These are phyloP conservation scores for Drechslerella stenobrocha DNA, from an alignment of 2,329 filamentous ascomycete species.

Conservation along the genomic window DNA sequence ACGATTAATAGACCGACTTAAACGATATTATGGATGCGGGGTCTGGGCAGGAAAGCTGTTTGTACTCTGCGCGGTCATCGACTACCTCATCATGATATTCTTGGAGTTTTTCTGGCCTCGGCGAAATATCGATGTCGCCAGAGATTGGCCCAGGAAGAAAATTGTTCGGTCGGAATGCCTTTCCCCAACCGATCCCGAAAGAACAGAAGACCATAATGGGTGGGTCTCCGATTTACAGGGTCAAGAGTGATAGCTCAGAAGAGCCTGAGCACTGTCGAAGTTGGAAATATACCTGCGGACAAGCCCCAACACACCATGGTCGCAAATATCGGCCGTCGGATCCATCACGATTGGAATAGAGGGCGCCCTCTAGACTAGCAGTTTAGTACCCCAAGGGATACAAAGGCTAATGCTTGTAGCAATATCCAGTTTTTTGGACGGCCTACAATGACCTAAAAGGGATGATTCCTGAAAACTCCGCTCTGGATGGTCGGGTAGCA, in stretches of 20 bases:
- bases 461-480: too few relatives aligned
- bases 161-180: conserved; percentile 24
- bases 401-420: too few relatives aligned
- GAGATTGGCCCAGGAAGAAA: conserved; percentile 86
- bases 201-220: conserved; percentile 13
- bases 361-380: too few relatives aligned
- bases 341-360: too few relatives aligned
- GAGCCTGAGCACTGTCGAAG: not conserved
- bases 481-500: too few relatives aligned
- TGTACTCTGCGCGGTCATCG: conserved; percentile 88
- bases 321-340: too few relatives aligned
- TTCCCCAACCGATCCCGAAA: conserved; percentile 35
- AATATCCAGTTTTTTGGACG: too few relatives aligned
- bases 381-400: too few relatives aligned
- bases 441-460: too few relatives aligned
- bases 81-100: conserved; percentile 87
- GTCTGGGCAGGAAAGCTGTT: conserved; percentile 99
- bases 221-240: conserved; percentile 41
- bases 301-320: too few relatives aligned
- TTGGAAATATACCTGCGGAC: not conserved
- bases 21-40: conserved; percentile 95
- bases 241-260: conserved; percentile 21
- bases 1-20: conserved; percentile 88
- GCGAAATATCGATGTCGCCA: conserved; percentile 82
- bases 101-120: conserved; percentile 85